Conservation (phyloP, 352 stramenopile genomes). For the Globisporangium viniferum region DNA sequence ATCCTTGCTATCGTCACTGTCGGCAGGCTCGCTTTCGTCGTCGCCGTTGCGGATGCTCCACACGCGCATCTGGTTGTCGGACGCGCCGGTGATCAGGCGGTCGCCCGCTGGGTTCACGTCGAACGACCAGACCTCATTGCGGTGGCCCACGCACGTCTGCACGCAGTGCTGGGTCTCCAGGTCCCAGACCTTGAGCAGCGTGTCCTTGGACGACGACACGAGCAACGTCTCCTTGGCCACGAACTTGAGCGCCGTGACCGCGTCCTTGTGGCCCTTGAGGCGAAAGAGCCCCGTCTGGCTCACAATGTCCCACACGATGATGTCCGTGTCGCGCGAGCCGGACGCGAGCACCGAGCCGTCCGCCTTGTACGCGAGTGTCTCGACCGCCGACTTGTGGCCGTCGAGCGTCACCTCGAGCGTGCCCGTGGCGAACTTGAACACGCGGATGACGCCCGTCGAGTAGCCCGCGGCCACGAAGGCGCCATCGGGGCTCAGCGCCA, state of each 20-base stretch:
- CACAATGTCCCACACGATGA: slow-evolving; percentile 94
- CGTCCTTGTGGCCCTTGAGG: slow-evolving; percentile 92
- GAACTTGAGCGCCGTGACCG: slow-evolving; percentile 89
- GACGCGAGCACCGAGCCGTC: slow-evolving; percentile 82
- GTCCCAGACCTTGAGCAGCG: slow-evolving; percentile 94
- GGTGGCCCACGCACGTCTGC: slow-evolving; percentile 91
- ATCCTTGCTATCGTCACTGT: slow-evolving; percentile 25
- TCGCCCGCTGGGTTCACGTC: slow-evolving; percentile 63
- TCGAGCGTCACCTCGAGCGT: slow-evolving; percentile 83
- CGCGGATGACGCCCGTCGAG: slow-evolving; percentile 70
- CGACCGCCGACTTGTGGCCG: slow-evolving; percentile 84
- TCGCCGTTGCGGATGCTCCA: slow-evolving; percentile 42
- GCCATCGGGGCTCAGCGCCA: slow-evolving; percentile 78
- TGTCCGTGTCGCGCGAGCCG: slow-evolving; percentile 89
- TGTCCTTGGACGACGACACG: slow-evolving; percentile 90
- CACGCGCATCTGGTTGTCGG: slow-evolving; percentile 81
- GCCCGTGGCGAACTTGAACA: slow-evolving; percentile 80
- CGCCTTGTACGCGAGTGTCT: slow-evolving; percentile 68
- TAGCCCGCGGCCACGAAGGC: slow-evolving; percentile 79
- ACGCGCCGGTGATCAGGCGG: slow-evolving; percentile 73
- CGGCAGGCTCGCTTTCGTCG: slow-evolving; percentile 14
- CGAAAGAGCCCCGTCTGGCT: slow-evolving; percentile 87
- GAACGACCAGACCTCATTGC: slow-evolving; percentile 91
- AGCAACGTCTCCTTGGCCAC: slow-evolving; percentile 54
- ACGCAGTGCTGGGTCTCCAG: slow-evolving; percentile 92